Evolutionary conservation across 345 rosid species (phyloP).

Genomic region (Cardamine chenopodiifolia): DNA sequence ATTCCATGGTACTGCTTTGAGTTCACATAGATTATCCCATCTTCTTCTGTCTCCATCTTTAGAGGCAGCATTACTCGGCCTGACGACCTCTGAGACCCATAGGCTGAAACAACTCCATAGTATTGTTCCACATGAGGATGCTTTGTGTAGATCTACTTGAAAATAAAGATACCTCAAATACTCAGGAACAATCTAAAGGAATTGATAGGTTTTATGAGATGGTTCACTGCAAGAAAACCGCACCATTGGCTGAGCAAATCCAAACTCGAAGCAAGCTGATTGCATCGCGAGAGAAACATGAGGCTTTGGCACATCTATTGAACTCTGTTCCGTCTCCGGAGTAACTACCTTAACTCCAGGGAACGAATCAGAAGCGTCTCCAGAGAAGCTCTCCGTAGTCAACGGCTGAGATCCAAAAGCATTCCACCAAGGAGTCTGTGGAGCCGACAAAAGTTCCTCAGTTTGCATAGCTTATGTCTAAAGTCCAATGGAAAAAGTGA

Average conservation of each 20-base stretch:
- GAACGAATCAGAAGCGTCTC: slow-evolving; percentile 45
- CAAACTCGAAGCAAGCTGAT: slow-evolving; percentile 64
- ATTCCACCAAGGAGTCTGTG: slow-evolving; percentile 66
- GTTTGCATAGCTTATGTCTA: slow-evolving; percentile 66
- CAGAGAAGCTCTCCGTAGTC: slow-evolving; percentile 52
- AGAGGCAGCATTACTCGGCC: slow-evolving; percentile 82
- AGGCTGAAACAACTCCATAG: slow-evolving; percentile 74
- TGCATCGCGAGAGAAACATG: slow-evolving; percentile 53
- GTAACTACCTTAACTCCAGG: slow-evolving; percentile 47
- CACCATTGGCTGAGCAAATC: slow-evolving; percentile 72
- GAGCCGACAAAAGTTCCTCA: slow-evolving; percentile 57
- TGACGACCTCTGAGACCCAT: slow-evolving; percentile 50
- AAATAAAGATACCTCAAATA: slow-evolving; percentile 1
- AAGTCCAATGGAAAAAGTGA: slow-evolving; percentile 4
- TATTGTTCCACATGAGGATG: slow-evolving; percentile 61
- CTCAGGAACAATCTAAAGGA: slow-evolving; percentile 11
- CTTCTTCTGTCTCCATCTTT: slow-evolving; percentile 58
- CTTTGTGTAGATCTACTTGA: slow-evolving; percentile 59
- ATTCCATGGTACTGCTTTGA: slow-evolving; percentile 96
- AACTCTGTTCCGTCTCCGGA: slow-evolving; percentile 49
- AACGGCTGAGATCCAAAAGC: slow-evolving; percentile 55
- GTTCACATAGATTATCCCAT: slow-evolving; percentile 81
- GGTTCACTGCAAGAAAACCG: neutral
- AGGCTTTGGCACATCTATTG: slow-evolving; percentile 54
- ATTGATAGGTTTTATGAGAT: neutral